Evolutionary conservation across 176 grass and related monocot species (phyloP).

Genomic region (Zoysia pacifica): DNA sequence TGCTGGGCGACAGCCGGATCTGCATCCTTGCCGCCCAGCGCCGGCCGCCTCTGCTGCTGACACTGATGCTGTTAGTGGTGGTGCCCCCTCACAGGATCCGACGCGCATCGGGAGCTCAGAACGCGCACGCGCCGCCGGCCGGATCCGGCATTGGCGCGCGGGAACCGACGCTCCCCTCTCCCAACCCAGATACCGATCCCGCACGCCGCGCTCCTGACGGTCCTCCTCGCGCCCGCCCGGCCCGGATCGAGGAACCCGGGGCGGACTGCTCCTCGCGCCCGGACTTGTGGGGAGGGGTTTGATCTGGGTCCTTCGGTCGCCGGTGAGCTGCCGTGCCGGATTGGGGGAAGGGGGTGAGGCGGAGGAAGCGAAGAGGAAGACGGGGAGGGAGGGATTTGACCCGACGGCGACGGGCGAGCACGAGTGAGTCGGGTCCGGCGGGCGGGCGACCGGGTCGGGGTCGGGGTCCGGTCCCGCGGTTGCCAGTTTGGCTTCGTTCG

Average conservation of each 20-base stretch:
- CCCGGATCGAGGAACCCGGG: slow-evolving; percentile 24
- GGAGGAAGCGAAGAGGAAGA: neutral
- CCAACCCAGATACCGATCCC: slow-evolving; percentile 1
- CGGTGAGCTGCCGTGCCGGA: slow-evolving; percentile 13
- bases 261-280: neutral
- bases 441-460: neutral
- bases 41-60: slow-evolving; percentile 9
- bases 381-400: slow-evolving; percentile 41
- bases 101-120: slow-evolving; percentile 41
- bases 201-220: neutral
- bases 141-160: slow-evolving; percentile 76
- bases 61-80: neutral
- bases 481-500: neutral
- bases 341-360: slow-evolving; percentile 42
- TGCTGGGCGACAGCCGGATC: slow-evolving; percentile 95
- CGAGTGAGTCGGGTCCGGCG: slow-evolving; percentile 22
- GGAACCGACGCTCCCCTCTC: neutral
- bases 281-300: slow-evolving; percentile 10
- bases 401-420: neutral
- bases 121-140: slow-evolving; percentile 44
- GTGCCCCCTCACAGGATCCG: neutral
- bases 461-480: neutral
- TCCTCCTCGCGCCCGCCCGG: neutral
- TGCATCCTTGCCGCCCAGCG: slow-evolving; percentile 75
- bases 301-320: slow-evolving; percentile 25